These are phyloP conservation scores for Prunus mume DNA, from an alignment of 306 rosid genomes.

Conservation along the genomic window DNA sequence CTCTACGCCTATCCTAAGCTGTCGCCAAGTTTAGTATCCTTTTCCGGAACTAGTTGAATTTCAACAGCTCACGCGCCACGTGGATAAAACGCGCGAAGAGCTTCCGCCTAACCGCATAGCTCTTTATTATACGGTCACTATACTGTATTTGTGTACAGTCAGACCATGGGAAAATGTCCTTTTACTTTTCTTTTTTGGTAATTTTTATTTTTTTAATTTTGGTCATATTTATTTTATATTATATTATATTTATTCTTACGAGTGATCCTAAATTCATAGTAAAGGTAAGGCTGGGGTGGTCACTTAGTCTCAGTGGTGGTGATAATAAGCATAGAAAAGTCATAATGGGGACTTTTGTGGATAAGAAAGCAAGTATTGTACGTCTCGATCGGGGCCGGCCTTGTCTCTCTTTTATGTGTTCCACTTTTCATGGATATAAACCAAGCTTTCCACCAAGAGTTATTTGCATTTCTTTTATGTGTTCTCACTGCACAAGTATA, in stretches of 20 bases:
- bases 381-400: background rate
- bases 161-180: background rate
- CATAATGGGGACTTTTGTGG: background rate
- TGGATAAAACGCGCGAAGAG: background rate
- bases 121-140: background rate
- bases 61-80: conserved; percentile 13
- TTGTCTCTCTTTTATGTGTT: background rate
- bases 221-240: background rate
- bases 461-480: no score
- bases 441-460: background rate
- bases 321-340: background rate
- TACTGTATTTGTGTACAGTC: background rate
- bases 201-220: background rate
- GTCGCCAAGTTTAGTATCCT: background rate
- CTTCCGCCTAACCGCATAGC: background rate
- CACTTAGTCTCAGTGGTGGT: background rate
- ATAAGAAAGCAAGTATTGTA: background rate
- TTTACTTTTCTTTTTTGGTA: background rate
- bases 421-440: background rate
- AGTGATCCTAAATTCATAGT: background rate
- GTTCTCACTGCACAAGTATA: background rate
- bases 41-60: conserved; percentile 1
- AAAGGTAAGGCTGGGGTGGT: background rate
- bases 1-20: background rate
- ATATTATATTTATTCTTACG: background rate